Evolutionary conservation across 257 asterid species (phyloP), one percentile per base, ranked within the genome.

Genomic region (Petunia axillaris): DNA sequence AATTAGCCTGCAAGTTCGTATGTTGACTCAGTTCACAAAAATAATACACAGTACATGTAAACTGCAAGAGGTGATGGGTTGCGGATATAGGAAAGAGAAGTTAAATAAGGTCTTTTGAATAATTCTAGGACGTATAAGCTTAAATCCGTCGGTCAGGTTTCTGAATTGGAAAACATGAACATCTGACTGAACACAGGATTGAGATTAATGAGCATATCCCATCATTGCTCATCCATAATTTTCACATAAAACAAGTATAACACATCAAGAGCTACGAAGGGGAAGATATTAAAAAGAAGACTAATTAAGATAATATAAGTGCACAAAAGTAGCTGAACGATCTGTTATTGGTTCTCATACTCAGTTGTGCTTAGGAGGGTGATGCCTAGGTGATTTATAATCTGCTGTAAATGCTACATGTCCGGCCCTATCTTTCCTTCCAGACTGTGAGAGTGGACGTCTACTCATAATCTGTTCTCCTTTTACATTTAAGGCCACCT

Each of bases 341-440:
- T 70, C 40, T 16, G 44, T 46, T 16, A 25, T 70, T 46, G 16
- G 76, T 13, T 38, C 52, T 13, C 39, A 43, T 75, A 55, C 44
- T 88, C 85, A 90, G 63, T 91, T 90, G 54, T 92, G 88, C 86
- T 80, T 89, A 40, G 95, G 97, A 11, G 95, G 95, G 60, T 92
- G 97, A 81, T 58, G 91, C 85, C 85, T 84, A 48, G 97, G 97
- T 16, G 92, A 93, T 64, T 80, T 88, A 83, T 92, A 92, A 85
- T 92, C 97, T 66, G 87, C 89, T 52, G 68, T 83, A 82, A 90
- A 90, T 44, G 91, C 93, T 68, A 85, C 92, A 58, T 79, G 82
- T 15, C 85, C 81, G 54, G 82, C 87, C 76, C 77, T 59, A 78
- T 81, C 77, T 82, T 78, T 76, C 71, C 76, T 86, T 76, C 74